phyloP scores from a whole-genome alignment of 805 yeast species.

The Ogataea angusta region DNA sequence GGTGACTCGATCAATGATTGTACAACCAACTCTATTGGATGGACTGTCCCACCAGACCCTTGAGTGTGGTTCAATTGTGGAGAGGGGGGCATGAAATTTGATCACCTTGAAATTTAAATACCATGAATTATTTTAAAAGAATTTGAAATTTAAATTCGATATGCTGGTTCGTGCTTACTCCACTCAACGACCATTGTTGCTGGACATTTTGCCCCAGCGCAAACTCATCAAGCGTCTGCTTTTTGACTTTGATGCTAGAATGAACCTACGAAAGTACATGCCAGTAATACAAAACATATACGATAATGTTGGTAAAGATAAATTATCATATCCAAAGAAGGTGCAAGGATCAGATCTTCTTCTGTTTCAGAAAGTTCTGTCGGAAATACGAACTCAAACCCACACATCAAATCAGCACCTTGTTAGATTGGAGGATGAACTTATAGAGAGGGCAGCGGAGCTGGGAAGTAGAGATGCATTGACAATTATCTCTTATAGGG shows the following conservation, averaged over 20 bases:
- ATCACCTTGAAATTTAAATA: not conserved
- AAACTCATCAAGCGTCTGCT: slow-evolving; percentile 54
- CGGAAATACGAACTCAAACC: slow-evolving; percentile 56
- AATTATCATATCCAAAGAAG: slow-evolving; percentile 27
- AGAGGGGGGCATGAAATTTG: not conserved
- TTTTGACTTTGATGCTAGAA: slow-evolving; percentile 63
- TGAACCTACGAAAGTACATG: slow-evolving; percentile 50
- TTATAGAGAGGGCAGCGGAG: slow-evolving; percentile 83
- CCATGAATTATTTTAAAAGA: not conserved
- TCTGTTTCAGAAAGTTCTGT: slow-evolving; percentile 64
- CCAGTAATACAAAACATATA: slow-evolving; percentile 55
- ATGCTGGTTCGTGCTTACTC: slow-evolving; percentile 3
- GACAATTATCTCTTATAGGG: slow-evolving; percentile 65
- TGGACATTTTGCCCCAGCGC: slow-evolving; percentile 55
- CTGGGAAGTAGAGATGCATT: slow-evolving; percentile 80
- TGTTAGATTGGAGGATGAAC: slow-evolving; percentile 60
- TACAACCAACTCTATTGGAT: slow-evolving; percentile 58
- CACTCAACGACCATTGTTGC: slow-evolving; percentile 35
- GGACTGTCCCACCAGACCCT: slow-evolving; percentile 35
- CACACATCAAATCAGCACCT: slow-evolving; percentile 56
- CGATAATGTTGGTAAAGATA: slow-evolving; percentile 37
- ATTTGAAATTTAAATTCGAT: not conserved
- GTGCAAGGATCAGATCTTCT: slow-evolving; percentile 58
- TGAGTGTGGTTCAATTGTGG: not conserved
- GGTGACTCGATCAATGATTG: slow-evolving; percentile 55